These are phyloP conservation scores for Colletotrichum gloeosporioides DNA, from an alignment of 2,329 filamentous ascomycete genomes.

Conservation along the genomic window DNA sequence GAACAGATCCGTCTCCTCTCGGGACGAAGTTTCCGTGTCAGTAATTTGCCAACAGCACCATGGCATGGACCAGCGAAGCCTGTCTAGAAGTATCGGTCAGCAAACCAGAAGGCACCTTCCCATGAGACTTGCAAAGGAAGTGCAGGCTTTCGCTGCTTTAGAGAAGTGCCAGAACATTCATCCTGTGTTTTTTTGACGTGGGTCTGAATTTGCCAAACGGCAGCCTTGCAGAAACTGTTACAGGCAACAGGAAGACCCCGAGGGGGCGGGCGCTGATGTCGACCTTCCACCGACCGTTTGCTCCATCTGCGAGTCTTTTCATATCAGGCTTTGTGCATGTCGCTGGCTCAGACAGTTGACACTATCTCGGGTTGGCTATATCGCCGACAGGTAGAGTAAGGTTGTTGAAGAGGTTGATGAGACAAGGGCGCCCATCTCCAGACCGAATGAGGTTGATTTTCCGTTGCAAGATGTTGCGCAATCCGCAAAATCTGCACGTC, in stretches of 20 bases:
- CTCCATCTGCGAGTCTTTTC: neutral
- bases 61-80: neutral
- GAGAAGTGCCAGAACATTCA: neutral
- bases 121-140: neutral
- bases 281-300: neutral
- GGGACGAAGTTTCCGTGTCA: neutral
- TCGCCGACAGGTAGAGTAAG: neutral
- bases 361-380: neutral
- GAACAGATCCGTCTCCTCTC: neutral
- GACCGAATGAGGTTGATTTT: neutral
- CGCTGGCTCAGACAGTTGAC: neutral
- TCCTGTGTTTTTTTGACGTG: neutral
- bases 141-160: neutral
- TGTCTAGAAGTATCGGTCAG: neutral
- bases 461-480: neutral
- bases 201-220: neutral
- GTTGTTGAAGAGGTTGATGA: neutral
- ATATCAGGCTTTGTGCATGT: neutral
- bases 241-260: neutral
- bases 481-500: neutral
- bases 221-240: conserved; percentile 13
- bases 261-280: neutral
- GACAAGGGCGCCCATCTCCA: neutral
- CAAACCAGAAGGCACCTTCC: neutral
- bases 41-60: neutral